phyloP scores from a whole-genome alignment of 2,329 filamentous ascomycete genomes.

The Ascochyta pisi region DNA sequence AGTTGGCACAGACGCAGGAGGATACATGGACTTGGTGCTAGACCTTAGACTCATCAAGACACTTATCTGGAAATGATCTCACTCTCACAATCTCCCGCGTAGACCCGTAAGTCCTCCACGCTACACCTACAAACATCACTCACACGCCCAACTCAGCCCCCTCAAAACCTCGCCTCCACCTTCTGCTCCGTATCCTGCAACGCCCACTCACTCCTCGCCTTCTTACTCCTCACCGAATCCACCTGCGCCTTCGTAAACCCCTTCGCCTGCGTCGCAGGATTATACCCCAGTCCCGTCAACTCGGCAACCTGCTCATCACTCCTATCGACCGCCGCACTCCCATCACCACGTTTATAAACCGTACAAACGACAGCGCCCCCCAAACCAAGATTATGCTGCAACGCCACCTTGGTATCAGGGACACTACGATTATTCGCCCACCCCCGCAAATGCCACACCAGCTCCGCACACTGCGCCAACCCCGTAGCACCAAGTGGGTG shows the following conservation, averaged over 20 bases:
- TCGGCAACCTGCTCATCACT: slow-evolving; percentile 69
- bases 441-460: slow-evolving; percentile 93
- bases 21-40: slow-evolving; percentile 21
- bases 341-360: slow-evolving; percentile 86
- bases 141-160: too few species aligned
- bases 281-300: slow-evolving; percentile 79
- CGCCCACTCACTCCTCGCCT: slow-evolving; percentile 72
- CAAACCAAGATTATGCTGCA: slow-evolving; percentile 93
- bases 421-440: slow-evolving; percentile 92
- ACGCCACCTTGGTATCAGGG: slow-evolving; percentile 70
- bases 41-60: slow-evolving; percentile 31
- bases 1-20: too few species aligned
- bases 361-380: slow-evolving; percentile 91
- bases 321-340: slow-evolving; percentile 66
- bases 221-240: slow-evolving; percentile 73
- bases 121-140: too few species aligned
- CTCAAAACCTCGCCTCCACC: slow-evolving; percentile 72
- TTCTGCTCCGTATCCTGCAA: slow-evolving; percentile 76
- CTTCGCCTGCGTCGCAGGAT: slow-evolving; percentile 87
- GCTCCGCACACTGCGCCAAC: slow-evolving; percentile 92
- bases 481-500: slow-evolving; percentile 93
- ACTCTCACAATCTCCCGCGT: too few species aligned
- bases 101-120: too few species aligned
- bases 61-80: not conserved
- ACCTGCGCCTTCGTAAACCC: slow-evolving; percentile 83